Conservation (phyloP, 768 basidiomycete species). For the Auricularia sp. region DNA sequence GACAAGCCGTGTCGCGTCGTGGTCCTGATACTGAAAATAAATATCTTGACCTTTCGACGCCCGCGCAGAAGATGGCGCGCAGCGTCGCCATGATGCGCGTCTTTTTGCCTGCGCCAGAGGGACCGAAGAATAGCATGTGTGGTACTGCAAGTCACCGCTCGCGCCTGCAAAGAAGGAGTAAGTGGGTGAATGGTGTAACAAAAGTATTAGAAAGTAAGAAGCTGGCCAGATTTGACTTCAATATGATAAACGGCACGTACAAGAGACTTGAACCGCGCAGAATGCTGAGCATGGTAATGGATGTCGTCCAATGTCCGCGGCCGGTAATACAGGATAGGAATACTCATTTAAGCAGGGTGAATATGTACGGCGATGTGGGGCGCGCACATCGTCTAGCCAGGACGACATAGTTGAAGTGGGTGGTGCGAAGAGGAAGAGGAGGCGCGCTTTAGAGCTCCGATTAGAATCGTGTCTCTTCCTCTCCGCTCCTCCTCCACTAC, state of each 20-base stretch:
- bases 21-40: neutral
- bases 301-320: constrained; percentile 77
- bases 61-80: constrained; percentile 79
- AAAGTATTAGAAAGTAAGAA: neutral
- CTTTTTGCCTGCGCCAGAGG: constrained; percentile 96
- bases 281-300: constrained; percentile 78
- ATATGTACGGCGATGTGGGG: too few species aligned
- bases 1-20: neutral
- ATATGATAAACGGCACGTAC: constrained; percentile 26
- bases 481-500: too few species aligned
- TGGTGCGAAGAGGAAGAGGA: neutral
- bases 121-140: constrained; percentile 95
- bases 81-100: constrained; percentile 88
- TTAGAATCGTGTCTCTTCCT: neutral
- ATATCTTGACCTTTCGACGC: constrained; percentile 74
- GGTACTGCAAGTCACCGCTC: constrained; percentile 77
- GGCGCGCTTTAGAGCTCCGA: neutral
- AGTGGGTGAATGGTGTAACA: constrained; percentile 7
- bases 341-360: too few species aligned
- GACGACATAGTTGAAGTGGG: constrained; percentile 35
- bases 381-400: constrained; percentile 43
- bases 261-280: constrained; percentile 68
- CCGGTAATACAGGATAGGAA: constrained; percentile 48
- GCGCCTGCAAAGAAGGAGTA: constrained; percentile 36
- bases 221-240: neutral